A percentile compares a stretch with the other conserved stretches of the same genome.
phyloP scores from a whole-genome alignment of 768 basidiomycete species.

The Suillus variegatus region DNA sequence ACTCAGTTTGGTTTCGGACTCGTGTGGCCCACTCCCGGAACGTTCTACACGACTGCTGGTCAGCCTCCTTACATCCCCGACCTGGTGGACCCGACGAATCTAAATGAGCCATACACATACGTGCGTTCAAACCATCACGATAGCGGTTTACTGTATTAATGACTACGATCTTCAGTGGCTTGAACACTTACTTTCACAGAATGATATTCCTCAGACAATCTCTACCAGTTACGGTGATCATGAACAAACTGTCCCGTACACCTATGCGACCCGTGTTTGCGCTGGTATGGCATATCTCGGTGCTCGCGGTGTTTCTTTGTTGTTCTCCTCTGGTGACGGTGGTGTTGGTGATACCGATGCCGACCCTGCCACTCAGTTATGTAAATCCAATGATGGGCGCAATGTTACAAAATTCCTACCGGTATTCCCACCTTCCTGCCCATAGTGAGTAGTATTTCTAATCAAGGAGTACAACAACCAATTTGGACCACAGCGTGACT shows the following conservation, averaged over 20 bases:
- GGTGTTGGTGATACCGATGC: slow-evolving; percentile 70
- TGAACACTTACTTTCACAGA: slow-evolving; percentile 51
- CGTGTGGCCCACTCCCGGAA: slow-evolving; percentile 58
- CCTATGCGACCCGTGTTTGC: slow-evolving; percentile 62
- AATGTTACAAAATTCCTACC: slow-evolving; percentile 58
- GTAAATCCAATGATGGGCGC: slow-evolving; percentile 58
- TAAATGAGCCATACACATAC: slow-evolving; percentile 51
- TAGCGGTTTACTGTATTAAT: background rate
- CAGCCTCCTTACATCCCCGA: slow-evolving; percentile 60
- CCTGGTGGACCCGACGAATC: slow-evolving; percentile 34
- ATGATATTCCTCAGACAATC: slow-evolving; percentile 55
- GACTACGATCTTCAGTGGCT: slow-evolving; percentile 50
- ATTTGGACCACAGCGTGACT: slow-evolving; percentile 53
- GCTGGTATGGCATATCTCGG: slow-evolving; percentile 63
- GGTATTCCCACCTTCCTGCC: slow-evolving; percentile 64
- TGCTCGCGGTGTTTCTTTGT: slow-evolving; percentile 62
- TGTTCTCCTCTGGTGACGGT: slow-evolving; percentile 66
- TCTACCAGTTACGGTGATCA: slow-evolving; percentile 75
- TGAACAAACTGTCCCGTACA: slow-evolving; percentile 72
- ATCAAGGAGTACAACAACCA: background rate
- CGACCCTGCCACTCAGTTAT: slow-evolving; percentile 52
- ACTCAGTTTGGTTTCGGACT: slow-evolving; percentile 69
- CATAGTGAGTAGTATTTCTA: slow-evolving; percentile 40
- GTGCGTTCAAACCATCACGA: slow-evolving; percentile 28
- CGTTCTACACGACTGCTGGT: slow-evolving; percentile 65